phyloP scores from a whole-genome alignment of 495 filamentous ascomycete genomes.

The Penicillium macrosclerotiorum region DNA sequence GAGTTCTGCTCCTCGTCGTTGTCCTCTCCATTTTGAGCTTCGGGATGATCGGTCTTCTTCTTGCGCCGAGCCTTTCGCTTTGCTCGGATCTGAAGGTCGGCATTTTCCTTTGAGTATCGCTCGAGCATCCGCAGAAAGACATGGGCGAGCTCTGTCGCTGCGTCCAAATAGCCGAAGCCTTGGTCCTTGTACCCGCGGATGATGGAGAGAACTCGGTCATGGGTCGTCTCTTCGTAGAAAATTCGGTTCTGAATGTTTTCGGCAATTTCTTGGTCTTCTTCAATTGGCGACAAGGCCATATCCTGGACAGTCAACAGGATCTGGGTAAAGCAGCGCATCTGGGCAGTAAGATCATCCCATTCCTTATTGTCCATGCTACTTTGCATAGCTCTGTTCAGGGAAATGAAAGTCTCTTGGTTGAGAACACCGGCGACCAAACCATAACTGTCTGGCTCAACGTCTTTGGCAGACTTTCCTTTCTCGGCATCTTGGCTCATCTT shows the following conservation, averaged over 20 bases:
- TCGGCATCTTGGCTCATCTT: constrained; percentile 42
- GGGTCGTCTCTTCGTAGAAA: constrained; percentile 95
- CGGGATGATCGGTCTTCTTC: constrained; percentile 48
- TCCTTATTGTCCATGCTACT: constrained; percentile 72
- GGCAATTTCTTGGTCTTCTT: constrained; percentile 96
- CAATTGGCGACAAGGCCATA: constrained; percentile 79
- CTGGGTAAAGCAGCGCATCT: constrained; percentile 81
- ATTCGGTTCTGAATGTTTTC: constrained; percentile 96
- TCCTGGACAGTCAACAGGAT: constrained; percentile 89
- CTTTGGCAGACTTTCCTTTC: constrained; percentile 35
- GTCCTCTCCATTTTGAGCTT: constrained; percentile 29
- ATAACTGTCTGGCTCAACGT: constrained; percentile 71
- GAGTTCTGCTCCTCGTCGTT: constrained; percentile 59
- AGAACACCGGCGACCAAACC: constrained; percentile 83
- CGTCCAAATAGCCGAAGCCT: constrained; percentile 89
- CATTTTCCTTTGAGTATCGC: constrained; percentile 89
- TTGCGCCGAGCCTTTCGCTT: constrained; percentile 67
- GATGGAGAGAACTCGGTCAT: constrained; percentile 79
- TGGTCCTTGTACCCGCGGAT: constrained; percentile 85
- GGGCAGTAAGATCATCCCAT: constrained; percentile 82
- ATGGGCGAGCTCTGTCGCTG: constrained; percentile 85
- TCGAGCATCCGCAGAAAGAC: constrained; percentile 92
- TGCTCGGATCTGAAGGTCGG: constrained; percentile 87
- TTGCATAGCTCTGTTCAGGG: constrained; percentile 80
- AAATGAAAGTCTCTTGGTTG: constrained; percentile 88